phyloP scores from a whole-genome alignment of 805 yeast species.

The Yarrowia sp. region DNA sequence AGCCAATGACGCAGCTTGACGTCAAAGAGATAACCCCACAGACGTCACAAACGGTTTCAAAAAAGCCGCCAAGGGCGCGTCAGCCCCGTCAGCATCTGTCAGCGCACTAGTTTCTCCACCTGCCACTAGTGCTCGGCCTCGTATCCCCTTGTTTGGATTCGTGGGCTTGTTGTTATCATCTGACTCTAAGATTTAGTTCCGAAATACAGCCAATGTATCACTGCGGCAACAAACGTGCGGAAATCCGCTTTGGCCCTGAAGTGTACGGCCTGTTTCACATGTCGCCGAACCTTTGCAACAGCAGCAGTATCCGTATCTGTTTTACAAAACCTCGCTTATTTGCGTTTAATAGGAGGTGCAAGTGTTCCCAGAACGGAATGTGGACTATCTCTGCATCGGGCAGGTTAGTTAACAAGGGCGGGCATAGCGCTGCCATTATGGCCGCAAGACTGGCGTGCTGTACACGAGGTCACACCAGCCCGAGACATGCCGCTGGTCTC shows the following conservation, averaged over 20 bases:
- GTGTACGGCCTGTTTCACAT: no score
- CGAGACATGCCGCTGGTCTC: neutral
- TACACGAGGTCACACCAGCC: no score
- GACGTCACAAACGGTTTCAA: neutral
- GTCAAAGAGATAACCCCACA: neutral
- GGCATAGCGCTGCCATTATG: no score
- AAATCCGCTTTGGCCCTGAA: no score
- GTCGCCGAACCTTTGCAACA: no score
- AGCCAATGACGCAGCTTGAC: no score
- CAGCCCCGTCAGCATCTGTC: neutral
- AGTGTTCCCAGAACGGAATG: conserved; percentile 1
- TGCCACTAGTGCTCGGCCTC: no score
- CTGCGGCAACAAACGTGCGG: neutral
- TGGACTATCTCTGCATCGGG: neutral
- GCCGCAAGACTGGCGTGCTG: no score
- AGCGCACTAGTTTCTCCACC: neutral
- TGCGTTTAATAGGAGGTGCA: conserved; percentile 11
- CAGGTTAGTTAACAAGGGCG: neutral
- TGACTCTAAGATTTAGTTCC: no score
- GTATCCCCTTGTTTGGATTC: neutral
- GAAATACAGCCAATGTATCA: neutral
- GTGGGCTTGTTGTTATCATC: no score
- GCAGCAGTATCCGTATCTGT: no score
- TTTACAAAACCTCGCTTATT: conserved; percentile 1
- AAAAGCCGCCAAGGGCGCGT: neutral